Evolutionary conservation across 208 protist species (phyloP).

Genomic region (Trypanosoma rangeli): DNA sequence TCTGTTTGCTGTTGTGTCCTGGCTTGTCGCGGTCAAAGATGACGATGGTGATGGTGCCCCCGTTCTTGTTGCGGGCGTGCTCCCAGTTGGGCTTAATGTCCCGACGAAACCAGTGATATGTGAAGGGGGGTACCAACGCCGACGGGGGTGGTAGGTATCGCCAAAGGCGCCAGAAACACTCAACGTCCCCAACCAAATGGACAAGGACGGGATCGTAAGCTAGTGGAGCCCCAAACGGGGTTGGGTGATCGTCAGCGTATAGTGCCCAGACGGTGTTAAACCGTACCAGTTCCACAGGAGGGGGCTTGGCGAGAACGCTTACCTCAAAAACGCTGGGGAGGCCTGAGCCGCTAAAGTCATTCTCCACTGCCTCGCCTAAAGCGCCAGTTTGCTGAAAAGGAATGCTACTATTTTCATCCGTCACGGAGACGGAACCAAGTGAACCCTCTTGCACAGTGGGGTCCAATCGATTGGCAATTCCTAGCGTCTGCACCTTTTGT

Average conservation of each 20-base stretch:
- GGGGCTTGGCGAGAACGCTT: slow-evolving; percentile 14
- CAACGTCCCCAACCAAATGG: slow-evolving; percentile 66
- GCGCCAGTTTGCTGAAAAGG: slow-evolving; percentile 5
- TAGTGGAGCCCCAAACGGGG: slow-evolving; percentile 22
- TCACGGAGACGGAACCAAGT: slow-evolving; percentile 1
- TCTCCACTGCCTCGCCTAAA: slow-evolving; percentile 13
- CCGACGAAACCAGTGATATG: slow-evolving; percentile 87
- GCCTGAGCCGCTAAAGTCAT: slow-evolving; percentile 27
- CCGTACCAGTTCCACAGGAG: slow-evolving; percentile 45
- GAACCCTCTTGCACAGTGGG: slow-evolving; percentile 16
- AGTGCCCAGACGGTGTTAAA: slow-evolving; percentile 79
- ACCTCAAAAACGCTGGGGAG: slow-evolving; percentile 19
- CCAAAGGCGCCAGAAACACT: slow-evolving; percentile 84
- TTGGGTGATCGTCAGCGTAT: slow-evolving; percentile 78
- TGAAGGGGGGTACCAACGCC: slow-evolving; percentile 56
- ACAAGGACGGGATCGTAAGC: slow-evolving; percentile 73
- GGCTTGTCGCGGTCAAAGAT: slow-evolving; percentile 82
- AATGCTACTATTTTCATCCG: slow-evolving; percentile 7
- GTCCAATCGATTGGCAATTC: background rate
- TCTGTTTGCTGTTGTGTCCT: slow-evolving; percentile 70
- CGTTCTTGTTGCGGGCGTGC: slow-evolving; percentile 81
- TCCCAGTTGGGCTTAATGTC: slow-evolving; percentile 87
- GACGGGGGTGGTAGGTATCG: slow-evolving; percentile 69
- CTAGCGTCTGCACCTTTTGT: background rate
- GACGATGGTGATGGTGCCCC: slow-evolving; percentile 78